Evolutionary conservation across 176 grass and related monocot genomes (phyloP).

Genomic region (Triticum dicoccoides): DNA sequence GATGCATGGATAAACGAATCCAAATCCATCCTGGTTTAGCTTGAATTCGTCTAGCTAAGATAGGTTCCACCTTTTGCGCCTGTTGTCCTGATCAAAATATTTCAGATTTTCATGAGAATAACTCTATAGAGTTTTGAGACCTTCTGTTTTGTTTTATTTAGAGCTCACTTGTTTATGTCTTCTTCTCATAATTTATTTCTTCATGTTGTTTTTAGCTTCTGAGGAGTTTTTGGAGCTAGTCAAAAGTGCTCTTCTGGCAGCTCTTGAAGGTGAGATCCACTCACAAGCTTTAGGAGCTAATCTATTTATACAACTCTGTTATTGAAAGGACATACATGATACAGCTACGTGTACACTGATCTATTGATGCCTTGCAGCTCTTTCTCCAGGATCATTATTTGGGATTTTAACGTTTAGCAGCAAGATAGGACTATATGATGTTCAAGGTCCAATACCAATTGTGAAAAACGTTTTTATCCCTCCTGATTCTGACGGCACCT

Average conservation of each 20-base stretch:
- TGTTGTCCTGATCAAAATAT: not conserved
- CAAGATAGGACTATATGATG: slow-evolving; percentile 96
- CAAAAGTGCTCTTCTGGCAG: slow-evolving; percentile 93
- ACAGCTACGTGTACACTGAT: slow-evolving; percentile 20
- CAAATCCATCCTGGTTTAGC: not conserved
- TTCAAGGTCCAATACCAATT: slow-evolving; percentile 83
- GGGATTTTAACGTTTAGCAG: slow-evolving; percentile 87
- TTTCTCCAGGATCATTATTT: slow-evolving; percentile 87
- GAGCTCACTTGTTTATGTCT: slow-evolving; percentile 2
- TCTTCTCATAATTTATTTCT: slow-evolving; percentile 33
- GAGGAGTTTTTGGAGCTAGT: slow-evolving; percentile 96
- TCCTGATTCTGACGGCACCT: slow-evolving; percentile 52
- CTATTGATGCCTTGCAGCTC: slow-evolving; percentile 58
- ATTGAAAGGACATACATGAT: slow-evolving; percentile 7
- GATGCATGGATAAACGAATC: not conserved
- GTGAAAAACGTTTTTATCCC: slow-evolving; percentile 91
- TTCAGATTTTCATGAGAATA: not conserved
- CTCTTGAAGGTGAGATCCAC: slow-evolving; percentile 73
- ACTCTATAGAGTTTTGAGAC: not conserved
- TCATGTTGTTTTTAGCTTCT: slow-evolving; percentile 61
- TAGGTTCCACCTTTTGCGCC: not conserved
- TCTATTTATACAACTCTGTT: not conserved
- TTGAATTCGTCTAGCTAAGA: not conserved
- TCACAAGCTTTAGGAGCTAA: slow-evolving; percentile 23
- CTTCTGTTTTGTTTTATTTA: slow-evolving; percentile 8